These are phyloP conservation scores for Cercospora sp. DNA, from an alignment of 2,329 filamentous ascomycete species.

Conservation along the genomic window DNA sequence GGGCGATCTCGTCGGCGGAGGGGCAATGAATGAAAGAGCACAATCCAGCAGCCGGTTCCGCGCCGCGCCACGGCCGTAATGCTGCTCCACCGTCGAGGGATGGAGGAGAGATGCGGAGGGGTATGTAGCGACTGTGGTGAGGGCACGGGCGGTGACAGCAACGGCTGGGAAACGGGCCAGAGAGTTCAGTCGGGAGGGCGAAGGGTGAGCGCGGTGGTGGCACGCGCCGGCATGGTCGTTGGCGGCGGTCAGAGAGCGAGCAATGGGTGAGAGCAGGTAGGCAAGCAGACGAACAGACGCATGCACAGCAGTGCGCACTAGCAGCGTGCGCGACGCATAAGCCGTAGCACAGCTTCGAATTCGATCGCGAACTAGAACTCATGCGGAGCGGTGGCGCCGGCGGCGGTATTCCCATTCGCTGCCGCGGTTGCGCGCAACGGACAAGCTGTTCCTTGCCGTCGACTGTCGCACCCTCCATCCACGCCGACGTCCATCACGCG, in stretches of 20 bases:
- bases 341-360: neutral
- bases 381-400: neutral
- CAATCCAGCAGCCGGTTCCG: neutral
- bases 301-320: neutral
- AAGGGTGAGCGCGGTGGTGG: neutral
- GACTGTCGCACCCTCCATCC: neutral
- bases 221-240: constrained; percentile 6
- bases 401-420: neutral
- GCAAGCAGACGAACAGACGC: neutral
- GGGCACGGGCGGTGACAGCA: neutral
- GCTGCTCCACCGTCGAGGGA: neutral
- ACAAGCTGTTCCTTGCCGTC: neutral
- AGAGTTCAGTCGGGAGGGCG: constrained; percentile 2
- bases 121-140: constrained; percentile 1
- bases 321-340: neutral
- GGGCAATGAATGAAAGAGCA: neutral
- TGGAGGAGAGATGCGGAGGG: neutral
- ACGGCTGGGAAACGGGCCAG: neutral
- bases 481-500: neutral
- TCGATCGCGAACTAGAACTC: constrained; percentile 4
- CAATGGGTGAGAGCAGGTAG: neutral
- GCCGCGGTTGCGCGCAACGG: neutral
- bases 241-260: neutral
- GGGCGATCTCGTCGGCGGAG: neutral
- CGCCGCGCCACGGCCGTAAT: neutral